phyloP scores from a whole-genome alignment of 805 yeast species.

The Pichia heedii region DNA sequence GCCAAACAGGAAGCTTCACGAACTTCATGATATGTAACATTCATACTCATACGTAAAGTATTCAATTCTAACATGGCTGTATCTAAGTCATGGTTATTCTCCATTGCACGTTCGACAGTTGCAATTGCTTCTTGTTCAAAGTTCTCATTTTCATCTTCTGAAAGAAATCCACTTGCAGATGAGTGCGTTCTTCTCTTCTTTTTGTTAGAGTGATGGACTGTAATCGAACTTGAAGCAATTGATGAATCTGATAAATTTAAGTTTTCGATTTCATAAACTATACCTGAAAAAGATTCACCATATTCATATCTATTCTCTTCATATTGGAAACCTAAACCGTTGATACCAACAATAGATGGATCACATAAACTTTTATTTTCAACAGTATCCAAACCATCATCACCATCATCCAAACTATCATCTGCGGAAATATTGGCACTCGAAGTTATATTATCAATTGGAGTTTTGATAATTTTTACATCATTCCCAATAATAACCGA shows the following conservation, averaged over 20 bases:
- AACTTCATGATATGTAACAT: constrained; percentile 90
- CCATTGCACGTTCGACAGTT: constrained; percentile 85
- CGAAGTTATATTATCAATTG: constrained; percentile 24
- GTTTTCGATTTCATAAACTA: constrained; percentile 34
- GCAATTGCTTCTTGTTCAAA: constrained; percentile 88
- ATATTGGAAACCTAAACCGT: constrained; percentile 43
- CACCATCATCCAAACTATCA: constrained; percentile 6
- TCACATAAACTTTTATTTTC: constrained; percentile 15
- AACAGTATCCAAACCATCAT: neutral
- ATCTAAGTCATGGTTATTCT: constrained; percentile 85
- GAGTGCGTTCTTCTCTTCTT: constrained; percentile 32
- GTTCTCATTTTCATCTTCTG: constrained; percentile 47
- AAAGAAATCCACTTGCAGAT: constrained; percentile 29
- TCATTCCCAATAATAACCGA: constrained; percentile 39
- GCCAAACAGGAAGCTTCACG: constrained; percentile 74
- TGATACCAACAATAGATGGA: constrained; percentile 34
- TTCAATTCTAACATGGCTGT: constrained; percentile 89
- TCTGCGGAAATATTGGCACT: constrained; percentile 11
- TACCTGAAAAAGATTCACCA: constrained; percentile 29
- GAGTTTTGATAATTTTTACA: constrained; percentile 43
- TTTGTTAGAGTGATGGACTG: constrained; percentile 20
- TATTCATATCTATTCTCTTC: constrained; percentile 43
- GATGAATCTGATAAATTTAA: constrained; percentile 46
- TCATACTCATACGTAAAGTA: constrained; percentile 95
- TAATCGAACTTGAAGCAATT: constrained; percentile 39